Base-by-base conservation (phyloP, 2,329 filamentous ascomycete species). In the Boeremia exigua region DNA sequence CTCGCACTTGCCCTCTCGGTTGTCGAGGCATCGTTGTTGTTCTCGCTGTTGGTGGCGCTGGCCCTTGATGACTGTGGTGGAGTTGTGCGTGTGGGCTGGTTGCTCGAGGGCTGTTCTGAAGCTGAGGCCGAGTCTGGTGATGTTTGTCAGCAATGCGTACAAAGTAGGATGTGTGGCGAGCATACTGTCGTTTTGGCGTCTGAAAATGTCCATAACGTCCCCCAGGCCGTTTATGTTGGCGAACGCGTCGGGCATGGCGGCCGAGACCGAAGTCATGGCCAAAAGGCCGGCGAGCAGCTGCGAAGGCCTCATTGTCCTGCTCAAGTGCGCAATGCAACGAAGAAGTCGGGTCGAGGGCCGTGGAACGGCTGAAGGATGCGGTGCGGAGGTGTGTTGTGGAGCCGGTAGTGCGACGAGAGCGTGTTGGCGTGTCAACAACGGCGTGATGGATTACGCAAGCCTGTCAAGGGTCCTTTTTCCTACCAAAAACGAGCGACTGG, bases 401-500 rank as follows among this genome's bases (percentile, higher is more conserved):
- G 58, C 46, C 56, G 49, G 61, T 60, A 47, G 62, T 62, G 54
- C 65, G 59, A 63, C 61, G 58, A 59, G 60, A 53, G 54, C 58
- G 56, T 65, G 57, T 60, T 65, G 61, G 62, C 55, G 59, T 61
- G 68, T 68, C 66, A 69, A 70, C 64, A 70, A 59, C 55, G 45
- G 59, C 54, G 29, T 48, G 56, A 39, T 32, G 10, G 59, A 59
- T 55, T 51, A 62, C 56, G 58, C 60, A 58, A 57, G 54, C 54
- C 32, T 45, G 42, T 48, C 45, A 39, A 45, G 28, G 17, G 29
- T 27, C 34, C 36, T 30, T 61, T 61, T 65, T 61, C 62, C 60
- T 64, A 60, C 59, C 56, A 62, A 62, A 69, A 75, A 71, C 70
- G 72, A 75, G 70, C 60, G 72, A 74, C 72, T 73, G 70, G 69